These are phyloP conservation scores for Gonapodya prolifera DNA, from an alignment of 192 early-diverging fungal species.

Conservation along the genomic window DNA sequence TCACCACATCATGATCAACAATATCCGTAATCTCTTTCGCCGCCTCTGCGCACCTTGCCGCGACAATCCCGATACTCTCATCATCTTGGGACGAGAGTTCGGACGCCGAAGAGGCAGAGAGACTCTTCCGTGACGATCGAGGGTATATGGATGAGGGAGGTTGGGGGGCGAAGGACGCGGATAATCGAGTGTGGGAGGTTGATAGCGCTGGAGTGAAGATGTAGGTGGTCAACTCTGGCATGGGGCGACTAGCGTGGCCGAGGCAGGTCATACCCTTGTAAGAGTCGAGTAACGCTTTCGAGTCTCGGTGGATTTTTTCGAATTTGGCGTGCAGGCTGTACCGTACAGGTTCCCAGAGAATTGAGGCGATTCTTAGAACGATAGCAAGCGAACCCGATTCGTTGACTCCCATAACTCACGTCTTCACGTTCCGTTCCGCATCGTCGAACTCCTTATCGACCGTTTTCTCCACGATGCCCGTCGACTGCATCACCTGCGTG, in stretches of 20 bases:
- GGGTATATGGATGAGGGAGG: background rate
- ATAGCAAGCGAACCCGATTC: background rate
- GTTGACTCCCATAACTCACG: background rate
- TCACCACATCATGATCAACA: background rate
- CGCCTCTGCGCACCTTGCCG: background rate
- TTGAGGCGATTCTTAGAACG: background rate
- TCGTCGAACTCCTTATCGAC: background rate
- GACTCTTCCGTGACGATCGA: background rate
- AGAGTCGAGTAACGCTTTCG: background rate
- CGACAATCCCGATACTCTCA: background rate
- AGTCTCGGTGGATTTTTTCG: background rate
- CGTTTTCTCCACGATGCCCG: background rate
- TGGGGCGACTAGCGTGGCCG: too few species aligned
- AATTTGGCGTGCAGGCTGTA: background rate
- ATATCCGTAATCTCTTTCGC: background rate
- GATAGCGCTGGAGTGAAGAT: background rate
- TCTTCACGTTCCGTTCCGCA: background rate
- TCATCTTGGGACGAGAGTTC: background rate
- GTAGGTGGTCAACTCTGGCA: too few species aligned
- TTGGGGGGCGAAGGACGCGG: background rate
- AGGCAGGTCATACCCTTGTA: background rate
- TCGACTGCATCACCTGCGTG: background rate
- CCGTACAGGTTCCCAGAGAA: background rate
- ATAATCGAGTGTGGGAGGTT: background rate
- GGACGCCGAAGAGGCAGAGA: background rate